Evolutionary conservation across 2,329 filamentous ascomycete species (phyloP), one percentile per base, ranked within the genome.

Genomic region (Calonectria montana): DNA sequence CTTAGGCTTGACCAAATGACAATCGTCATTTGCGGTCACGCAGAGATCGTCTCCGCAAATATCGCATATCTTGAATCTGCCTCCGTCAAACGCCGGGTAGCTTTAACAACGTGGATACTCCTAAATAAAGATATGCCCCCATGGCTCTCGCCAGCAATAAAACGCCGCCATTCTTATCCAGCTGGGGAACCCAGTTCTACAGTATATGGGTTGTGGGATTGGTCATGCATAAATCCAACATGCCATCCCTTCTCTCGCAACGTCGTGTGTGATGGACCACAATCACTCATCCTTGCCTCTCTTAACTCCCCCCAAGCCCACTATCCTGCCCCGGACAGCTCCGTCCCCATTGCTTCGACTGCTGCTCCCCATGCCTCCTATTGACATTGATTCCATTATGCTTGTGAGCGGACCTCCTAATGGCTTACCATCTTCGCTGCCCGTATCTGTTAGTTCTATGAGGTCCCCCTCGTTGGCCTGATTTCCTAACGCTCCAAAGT

Each of bases 401-500:
- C 79, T 79, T 27, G 78, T 70, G 7, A 81, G 65, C 2, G 68
- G 69, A 25, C 75, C 76, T n/a, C 69, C 65, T 7, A 76, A 67
- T 37, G 79, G 68, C 39, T 80, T 82, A 50, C 87, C 88, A 73
- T 91, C 89, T 65, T 91, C 89, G 78, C 88, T 89, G 25, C 86
- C 85, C 25, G 89, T 86, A 78, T 94, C 92, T 23, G 91, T 88
- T 72, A 95, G 85, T 81, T 95, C 93, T 79, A 95, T 95, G 47
- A 94, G 82, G 82, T 95, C 93, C 4, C 89, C 87, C 18, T 87
- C 86, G 12, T 73, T 75, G 73, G 79, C 80, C 77, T 81, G 87
- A 77, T 80, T 76, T 76, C 81, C 79, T 71, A 82, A 79, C 23
- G 85, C 84, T n/a, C 86, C 72, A 29, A 85, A 82, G 1, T 88